Evolutionary conservation across 108 stramenopile species (phyloP), one percentile per base, ranked within the genome.

Genomic region (Skeletonema menzelii): DNA sequence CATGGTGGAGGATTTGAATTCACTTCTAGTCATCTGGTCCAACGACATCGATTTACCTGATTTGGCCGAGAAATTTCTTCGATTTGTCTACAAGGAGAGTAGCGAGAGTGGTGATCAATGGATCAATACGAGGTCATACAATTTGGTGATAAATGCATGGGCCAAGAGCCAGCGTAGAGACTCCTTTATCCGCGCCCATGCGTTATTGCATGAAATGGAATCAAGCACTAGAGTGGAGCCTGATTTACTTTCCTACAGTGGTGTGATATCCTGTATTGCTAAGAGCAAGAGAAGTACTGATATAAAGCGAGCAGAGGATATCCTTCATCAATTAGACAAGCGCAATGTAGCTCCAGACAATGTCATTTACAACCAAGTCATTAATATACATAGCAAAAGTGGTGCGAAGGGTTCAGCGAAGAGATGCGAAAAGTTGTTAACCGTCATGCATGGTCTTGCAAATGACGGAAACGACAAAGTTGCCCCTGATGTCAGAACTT

Each of bases 361-460:
- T 63, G 55, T 75, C 40, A 60, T 69, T 61, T 75, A 70, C 68
- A 69, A 75, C 31, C 69, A 69, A 59, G 67, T 75, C 5, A 69
- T 75, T 17, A 70, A 75, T 38, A 38, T 70, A 38, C 69, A 75
- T 5, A 47, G 69, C 60, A 75, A 69, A 49, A 62, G 60, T 15
- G 73, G 69, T 26, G 40, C 44, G 13, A 40, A 8, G 27, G 71
- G 71, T 47, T 56, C 71, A 56, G 49, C 71, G 4, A 58, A 69
- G 30, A 19, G 59, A 30, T 59, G 59, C 11, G 73, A 75, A 31
- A 46, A 61, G 35, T 15, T 75, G 30, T 59, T 75, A 5, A 31
- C 62, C 11, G 32, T 70, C 46, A 76, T 76, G 75, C 38, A 76
- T 14, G 31, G 44, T 38, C 40, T 68, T 11, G 73, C 58, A 59